Evolutionary conservation across 2,329 filamentous ascomycete species (phyloP), one percentile per base, ranked within the genome.

Genomic region (Penicillium sp.): DNA sequence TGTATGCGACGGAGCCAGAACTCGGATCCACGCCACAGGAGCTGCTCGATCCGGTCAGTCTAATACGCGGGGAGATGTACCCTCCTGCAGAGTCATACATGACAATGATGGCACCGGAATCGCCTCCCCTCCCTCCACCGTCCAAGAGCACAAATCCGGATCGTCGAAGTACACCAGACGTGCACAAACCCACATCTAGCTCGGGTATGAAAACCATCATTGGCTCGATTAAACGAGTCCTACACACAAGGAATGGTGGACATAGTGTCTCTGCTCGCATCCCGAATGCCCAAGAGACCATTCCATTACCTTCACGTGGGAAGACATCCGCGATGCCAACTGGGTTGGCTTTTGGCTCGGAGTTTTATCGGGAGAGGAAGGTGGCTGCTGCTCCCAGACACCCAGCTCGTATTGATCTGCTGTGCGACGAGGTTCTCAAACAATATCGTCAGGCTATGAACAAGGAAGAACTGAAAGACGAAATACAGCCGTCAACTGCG

Each of bases 161-260:
- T 55, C 65, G 67, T 34, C 68, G 67, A 41, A 71, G 68, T 43
- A 70, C 64, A 30, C 59, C 63, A 3, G 66, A 72, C 16, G 62
- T 58, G 27, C 45, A 63, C 6, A 73, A 69, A 46, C 56, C 63
- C 7, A 58, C 64, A 36, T 47, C 70, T 8, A 67, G 63, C 23
- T 87, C 88, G 30, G 90, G 89, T 2, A 90, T 97, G 81, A 92
- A 87, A 71, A 94, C 86, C 63, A 82, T 97, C 0, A 81, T 99
- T 47, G 89, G 91, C 7, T 93, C 89, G 58, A 89, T 97, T 35
- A 88, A 91, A 16, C 85, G 91, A 59, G 92, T 87, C 6, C 73
- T 97, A 45, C 90, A 90, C 68, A 90, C 80, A 13, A 76, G 76
- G 50, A 75, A 79, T 46, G 69, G 71, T 23, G 67, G 62, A 4